Evolutionary conservation across 768 basidiomycete genomes (phyloP), one percentile per base, ranked within the genome.

Genomic region (Boletus tylopilopsis): DNA sequence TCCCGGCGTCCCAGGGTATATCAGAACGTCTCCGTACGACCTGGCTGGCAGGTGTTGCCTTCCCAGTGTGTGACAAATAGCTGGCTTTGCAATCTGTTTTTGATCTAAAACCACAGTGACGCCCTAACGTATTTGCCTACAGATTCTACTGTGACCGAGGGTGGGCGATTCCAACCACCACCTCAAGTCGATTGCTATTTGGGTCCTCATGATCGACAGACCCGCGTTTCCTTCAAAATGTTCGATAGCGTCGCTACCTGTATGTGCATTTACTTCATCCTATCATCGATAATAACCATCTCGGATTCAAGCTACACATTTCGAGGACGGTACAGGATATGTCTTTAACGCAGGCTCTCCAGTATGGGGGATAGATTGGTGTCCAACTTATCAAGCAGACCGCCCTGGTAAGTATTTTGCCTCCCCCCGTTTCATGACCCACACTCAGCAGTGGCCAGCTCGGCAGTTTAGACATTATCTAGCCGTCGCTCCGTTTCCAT

Each of bases 311-410:
- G 91, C 81, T 33, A 71, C 81, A 10, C 79, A 77, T 54, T 68
- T 84, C 11, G 71, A 80, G 3, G 77, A 76, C 33, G 83, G 79
- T 55, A 72, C 75, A 24, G 76, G 86, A 0, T 77, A 86, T 52
- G 72, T 95, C 2, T 86, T 97, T 67, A 90, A 86, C 53, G 86
- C 89, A 0, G 96, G 96, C 6, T 88, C 85, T 3, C 87, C 91
- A 0, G 87, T 90, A n/a, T 91, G 88, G 84, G 90, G 84, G 3
- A 61, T 95, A 30, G 92, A 94, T 56, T 98, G 94, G 94, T 94
- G 93, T 65, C 95, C 96, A 4, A 81, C 85, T 21, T 77, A 86
- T 52, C 67, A 73, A 19, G 70, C 76, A 30, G 82, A 84, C 42
- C 75, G 81, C 33, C 54, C 69, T 41, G 63, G 88, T 88, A 58